Evolutionary conservation across 2,329 filamentous ascomycete species (phyloP).

Genomic region (Colletotrichum tamarilloi): DNA sequence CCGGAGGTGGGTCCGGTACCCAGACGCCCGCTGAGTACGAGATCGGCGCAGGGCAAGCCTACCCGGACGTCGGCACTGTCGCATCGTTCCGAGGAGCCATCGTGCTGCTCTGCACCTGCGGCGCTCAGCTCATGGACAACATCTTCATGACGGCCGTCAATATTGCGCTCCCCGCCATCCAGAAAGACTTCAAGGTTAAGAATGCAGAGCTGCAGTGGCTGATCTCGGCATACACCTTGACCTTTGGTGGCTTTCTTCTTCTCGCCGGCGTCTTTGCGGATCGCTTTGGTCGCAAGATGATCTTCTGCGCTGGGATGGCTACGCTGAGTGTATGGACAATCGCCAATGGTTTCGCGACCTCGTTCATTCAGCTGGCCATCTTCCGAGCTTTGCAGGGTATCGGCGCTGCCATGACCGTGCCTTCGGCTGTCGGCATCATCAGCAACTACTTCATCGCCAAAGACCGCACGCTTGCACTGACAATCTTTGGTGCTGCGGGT

Average conservation of each 20-base stretch:
- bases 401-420: slow-evolving; percentile 79
- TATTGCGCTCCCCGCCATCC: slow-evolving; percentile 26
- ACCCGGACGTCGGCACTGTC: slow-evolving; percentile 25
- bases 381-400: slow-evolving; percentile 27
- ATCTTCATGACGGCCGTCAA: slow-evolving; percentile 26
- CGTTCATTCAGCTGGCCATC: slow-evolving; percentile 26
- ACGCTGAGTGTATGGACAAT: slow-evolving; percentile 25
- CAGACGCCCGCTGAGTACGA: slow-evolving; percentile 11
- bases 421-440: slow-evolving; percentile 78
- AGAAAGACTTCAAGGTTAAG: slow-evolving; percentile 21
- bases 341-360: slow-evolving; percentile 22
- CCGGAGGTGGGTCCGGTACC: background rate
- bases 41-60: slow-evolving; percentile 18
- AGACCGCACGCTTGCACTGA: slow-evolving; percentile 21
- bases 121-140: slow-evolving; percentile 23
- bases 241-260: slow-evolving; percentile 25
- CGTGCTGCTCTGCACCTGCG: slow-evolving; percentile 24
- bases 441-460: slow-evolving; percentile 30
- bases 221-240: slow-evolving; percentile 30
- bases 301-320: slow-evolving; percentile 30
- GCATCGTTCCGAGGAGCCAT: slow-evolving; percentile 18
- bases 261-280: slow-evolving; percentile 25
- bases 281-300: slow-evolving; percentile 28
- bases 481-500: slow-evolving; percentile 26
- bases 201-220: slow-evolving; percentile 25